Evolutionary conservation across 2,329 filamentous ascomycete genomes (phyloP), one percentile per base, ranked within the genome.

Genomic region (Trichoderma harzianum): DNA sequence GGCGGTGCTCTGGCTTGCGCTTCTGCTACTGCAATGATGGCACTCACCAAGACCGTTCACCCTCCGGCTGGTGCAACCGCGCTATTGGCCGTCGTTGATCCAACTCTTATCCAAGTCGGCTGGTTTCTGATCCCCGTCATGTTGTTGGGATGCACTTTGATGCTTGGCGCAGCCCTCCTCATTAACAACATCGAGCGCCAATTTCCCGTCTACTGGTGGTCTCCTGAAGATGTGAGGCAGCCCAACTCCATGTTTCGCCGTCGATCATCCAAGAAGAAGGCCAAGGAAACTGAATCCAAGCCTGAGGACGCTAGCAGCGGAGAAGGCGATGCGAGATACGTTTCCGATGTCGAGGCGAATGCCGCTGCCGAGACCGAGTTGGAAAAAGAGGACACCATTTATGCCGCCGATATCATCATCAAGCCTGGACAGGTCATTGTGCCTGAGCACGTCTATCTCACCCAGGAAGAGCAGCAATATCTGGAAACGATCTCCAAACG

Each of bases 21-120:
- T 0, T 78, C 86, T 3, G 86, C 91, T 0, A 92, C 88, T 0
- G 83, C 86, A 1, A 72, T 89, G 70, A 94, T 94, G 92, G 86
- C 85, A 0, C 76, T 93, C 26, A 94, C 91, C 2, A 91, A 90
- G 67, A 93, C 91, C 0, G 85, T 92, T 0, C 91, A 94, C 75
- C 92, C 92, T 0, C 92, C 92, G 0, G 92, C 91, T 0, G 92
- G 92, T 5, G 92, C 92, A 10, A 94, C 92, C 0, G 92, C 91
- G 0, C 81, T 95, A 1, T 81, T 94, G 30, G 91, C 91, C 0
- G 90, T 91, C 0, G 84, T 89, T 1, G 88, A 90, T 72, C 81
- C 85, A 2, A 81, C 83, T 1, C 82, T 89, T 1, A 83, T 85
- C 11, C 75, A 77, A 0, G 79, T 94, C 12, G 91, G 91, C n/a